Evolutionary conservation across 768 basidiomycete species (phyloP).

Genomic region (Trametes meyenii): DNA sequence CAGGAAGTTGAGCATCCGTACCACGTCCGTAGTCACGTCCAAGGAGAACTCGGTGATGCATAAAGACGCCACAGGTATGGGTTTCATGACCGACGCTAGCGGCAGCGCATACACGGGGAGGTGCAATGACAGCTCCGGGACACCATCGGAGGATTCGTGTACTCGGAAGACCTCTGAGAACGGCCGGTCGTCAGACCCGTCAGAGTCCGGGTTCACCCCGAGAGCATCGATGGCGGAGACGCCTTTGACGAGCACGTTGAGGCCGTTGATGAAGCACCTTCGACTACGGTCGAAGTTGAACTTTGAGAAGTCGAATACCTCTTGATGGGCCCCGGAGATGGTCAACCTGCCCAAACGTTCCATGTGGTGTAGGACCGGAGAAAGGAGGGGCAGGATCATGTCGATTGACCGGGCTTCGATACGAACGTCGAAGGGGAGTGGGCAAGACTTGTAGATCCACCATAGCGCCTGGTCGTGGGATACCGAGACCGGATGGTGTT

Average conservation of each 20-base stretch:
- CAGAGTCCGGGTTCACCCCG: constrained; percentile 16
- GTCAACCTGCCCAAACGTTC: constrained; percentile 59
- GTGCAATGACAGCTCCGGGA: constrained; percentile 43
- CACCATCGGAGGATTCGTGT: constrained; percentile 12
- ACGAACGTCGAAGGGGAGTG: constrained; percentile 58
- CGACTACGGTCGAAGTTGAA: constrained; percentile 23
- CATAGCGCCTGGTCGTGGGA: constrained; percentile 52
- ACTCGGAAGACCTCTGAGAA: constrained; percentile 14
- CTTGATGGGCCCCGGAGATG: constrained; percentile 42
- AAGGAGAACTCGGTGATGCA: constrained; percentile 54
- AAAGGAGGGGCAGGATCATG: constrained; percentile 61
- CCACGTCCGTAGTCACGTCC: constrained; percentile 45
- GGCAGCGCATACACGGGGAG: constrained; percentile 56
- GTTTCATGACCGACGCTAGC: constrained; percentile 41
- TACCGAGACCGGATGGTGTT: constrained; percentile 39
- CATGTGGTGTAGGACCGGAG: constrained; percentile 59
- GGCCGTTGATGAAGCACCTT: constrained; percentile 26
- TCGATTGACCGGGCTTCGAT: constrained; percentile 55
- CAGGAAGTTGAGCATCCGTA: constrained; percentile 61
- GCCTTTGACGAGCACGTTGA: constrained; percentile 29
- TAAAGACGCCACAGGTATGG: constrained; percentile 59
- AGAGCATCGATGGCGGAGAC: constrained; percentile 15
- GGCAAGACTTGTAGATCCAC: constrained; percentile 56
- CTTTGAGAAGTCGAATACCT: constrained; percentile 34
- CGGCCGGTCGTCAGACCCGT: constrained; percentile 19